Percentiles rank a stretch among this genome's conserved stretches.
Evolutionary conservation across 2,329 filamentous ascomycete genomes (phyloP).

Genomic region (Pseudocercospora eumusae): DNA sequence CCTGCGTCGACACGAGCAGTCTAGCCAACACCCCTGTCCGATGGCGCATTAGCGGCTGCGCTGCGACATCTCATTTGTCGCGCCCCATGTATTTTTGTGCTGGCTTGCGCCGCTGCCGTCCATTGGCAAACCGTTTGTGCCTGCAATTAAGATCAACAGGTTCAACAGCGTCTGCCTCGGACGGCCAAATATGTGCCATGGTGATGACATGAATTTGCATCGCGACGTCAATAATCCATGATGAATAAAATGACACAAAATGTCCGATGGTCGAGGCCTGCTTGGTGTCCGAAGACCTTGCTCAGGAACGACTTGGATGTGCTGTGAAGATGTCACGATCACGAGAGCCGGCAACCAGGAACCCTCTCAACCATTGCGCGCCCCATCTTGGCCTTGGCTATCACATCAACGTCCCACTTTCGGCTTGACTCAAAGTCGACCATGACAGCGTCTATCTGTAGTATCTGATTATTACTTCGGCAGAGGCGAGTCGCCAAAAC

Average conservation of each 20-base stretch:
- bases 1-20: constrained; percentile 6
- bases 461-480: constrained; percentile 15
- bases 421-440: background rate
- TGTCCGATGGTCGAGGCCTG: background rate
- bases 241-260: too few species aligned
- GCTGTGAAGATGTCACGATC: background rate
- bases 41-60: background rate
- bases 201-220: background rate
- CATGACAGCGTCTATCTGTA: background rate
- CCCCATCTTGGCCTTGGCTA: background rate
- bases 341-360: background rate
- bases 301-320: background rate
- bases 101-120: background rate
- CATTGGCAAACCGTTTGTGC: background rate
- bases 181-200: too few species aligned
- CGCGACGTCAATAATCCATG: background rate
- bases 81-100: background rate
- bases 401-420: background rate
- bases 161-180: background rate
- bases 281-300: background rate
- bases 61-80: background rate
- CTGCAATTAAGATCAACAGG: background rate
- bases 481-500: constrained; percentile 33
- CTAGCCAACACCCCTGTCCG: background rate
- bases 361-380: background rate